Base-by-base conservation (phyloP, 148 eudicot species). In the Silene latifolia region DNA sequence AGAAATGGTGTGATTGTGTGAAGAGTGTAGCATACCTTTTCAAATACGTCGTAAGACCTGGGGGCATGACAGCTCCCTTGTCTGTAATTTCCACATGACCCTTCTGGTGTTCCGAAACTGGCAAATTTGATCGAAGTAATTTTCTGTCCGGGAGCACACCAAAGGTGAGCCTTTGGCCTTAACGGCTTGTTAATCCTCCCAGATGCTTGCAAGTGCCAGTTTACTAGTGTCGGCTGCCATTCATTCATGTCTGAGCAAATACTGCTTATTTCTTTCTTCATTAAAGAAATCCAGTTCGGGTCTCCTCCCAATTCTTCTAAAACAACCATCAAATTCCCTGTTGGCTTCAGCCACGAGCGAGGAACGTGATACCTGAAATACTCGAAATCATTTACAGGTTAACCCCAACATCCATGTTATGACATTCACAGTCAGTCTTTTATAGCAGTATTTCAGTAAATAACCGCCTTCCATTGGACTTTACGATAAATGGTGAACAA, bases 291-390 rank as follows among this genome's bases (percentile, higher is more conserved):
- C 69, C 80, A 87, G 74, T 83, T 80, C 0, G 98, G 97, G 67
- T 89, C 78, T 63, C 98, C 98, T 8, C 96, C 97, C 83, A 84
- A 72, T 75, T 92, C 98, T 87, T 92, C 98, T 42, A 92, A 79
- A 19, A 87, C 90, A 51, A 92, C 93, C 89, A 92, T 79, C 72
- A 88, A 72, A 75, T 92, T 92, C 44, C 88, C 93, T 10, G 76
- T 81, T 4, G 91, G 98, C 54, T 85, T 83, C 57, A 92, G 86
- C 98, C 98, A 92, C 0, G 98, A 88, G 1, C 89, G 91, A 29
- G 98, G 98, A 57, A 92, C 87, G 62, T 92, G 97, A 74, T 92
- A 92, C 97, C 97, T 92, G 84, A 75, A 72, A 85, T 46, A 68
- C 74, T 39, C 27, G 19, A 44, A 39, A 39, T 39, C 44, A 39